phyloP scores from a whole-genome alignment of 2,329 filamentous ascomycete species.

The Xylaria multiplex region DNA sequence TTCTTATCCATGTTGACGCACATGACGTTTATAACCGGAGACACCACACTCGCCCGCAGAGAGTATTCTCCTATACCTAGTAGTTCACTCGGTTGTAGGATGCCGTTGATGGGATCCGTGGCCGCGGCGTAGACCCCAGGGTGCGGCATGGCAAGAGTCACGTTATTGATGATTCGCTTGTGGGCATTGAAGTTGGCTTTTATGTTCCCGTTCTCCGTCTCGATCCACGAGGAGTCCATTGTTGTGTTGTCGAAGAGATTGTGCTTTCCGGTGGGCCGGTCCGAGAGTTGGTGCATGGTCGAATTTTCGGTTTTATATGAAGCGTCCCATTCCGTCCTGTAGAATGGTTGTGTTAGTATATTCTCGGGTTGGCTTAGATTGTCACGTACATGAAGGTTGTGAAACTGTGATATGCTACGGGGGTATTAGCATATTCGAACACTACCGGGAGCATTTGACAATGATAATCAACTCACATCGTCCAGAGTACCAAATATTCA shows the following conservation, averaged over 20 bases:
- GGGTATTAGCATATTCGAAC: constrained; percentile 21
- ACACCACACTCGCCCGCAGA: constrained; percentile 74
- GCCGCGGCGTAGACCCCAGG: constrained; percentile 73
- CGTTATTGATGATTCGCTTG: constrained; percentile 74
- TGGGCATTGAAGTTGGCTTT: constrained; percentile 59
- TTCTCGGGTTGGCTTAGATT: background rate
- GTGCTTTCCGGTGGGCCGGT: constrained; percentile 69
- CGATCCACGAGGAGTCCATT: constrained; percentile 74
- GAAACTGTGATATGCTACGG: constrained; percentile 72
- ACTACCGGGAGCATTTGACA: background rate
- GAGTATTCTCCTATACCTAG: constrained; percentile 75
- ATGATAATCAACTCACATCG: constrained; percentile 54
- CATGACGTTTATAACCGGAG: constrained; percentile 76
- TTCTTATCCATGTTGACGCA: constrained; percentile 72
- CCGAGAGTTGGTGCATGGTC: constrained; percentile 52
- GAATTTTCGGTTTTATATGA: constrained; percentile 57
- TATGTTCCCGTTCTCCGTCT: constrained; percentile 63
- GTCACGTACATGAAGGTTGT: constrained; percentile 62
- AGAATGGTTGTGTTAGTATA: constrained; percentile 43
- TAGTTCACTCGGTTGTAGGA: constrained; percentile 74
- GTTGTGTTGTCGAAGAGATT: constrained; percentile 79
- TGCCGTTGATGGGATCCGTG: constrained; percentile 67
- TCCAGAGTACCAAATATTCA: constrained; percentile 75
- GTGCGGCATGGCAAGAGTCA: constrained; percentile 82
- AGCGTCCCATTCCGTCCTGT: constrained; percentile 61